Base-by-base conservation (phyloP, 352 stramenopile species). In the Pythium phragmiticola region DNA sequence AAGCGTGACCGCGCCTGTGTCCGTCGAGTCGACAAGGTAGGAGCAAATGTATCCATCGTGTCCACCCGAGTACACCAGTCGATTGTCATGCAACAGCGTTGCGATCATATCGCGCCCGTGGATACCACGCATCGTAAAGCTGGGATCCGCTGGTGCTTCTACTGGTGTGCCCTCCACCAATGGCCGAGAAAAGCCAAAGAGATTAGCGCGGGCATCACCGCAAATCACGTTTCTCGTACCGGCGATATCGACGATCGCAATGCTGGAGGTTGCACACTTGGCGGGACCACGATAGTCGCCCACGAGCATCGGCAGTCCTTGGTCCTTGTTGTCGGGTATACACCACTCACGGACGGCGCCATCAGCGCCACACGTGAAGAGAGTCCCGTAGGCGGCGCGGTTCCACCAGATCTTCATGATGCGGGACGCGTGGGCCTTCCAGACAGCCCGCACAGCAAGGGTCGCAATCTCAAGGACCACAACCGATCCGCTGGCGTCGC, bases 11-110 rank as follows among this genome's bases (percentile, higher is more conserved):
- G 57, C 56, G 11, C 75, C 82, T 39, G 43, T 42, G 42, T 77
- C n/a, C 7, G 28, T 56, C 42, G 56, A n/a, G 19, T 81, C 58
- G 14, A 87, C 23, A 2, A 69, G 51, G 62, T 80, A 87, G 13
- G 73, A 80, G 63, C 78, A 90, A 62, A 95, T 88, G 63, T 89
- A 90, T 8, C 88, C 88, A 46, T 96, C 88, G 62, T 95, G 84
- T 19, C 88, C 86, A 28, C 84, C 81, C 11, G 84, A 91, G 52
- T 88, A 67, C 23, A 82, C 36, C n/a, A 65, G 26, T 2, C 45
- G 45, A 47, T 76, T 47, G 51, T 56, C 66, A 21, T 80, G 64
- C 36, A 90, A 21, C 28, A 94, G 50, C 21, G 78, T 80, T 30
- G 87, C 70, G 46, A 95, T 81, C 54, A 90, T 72, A 43, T 90